A percentile compares a stretch with the other conserved stretches of the same genome.
Evolutionary conservation across 495 filamentous ascomycete genomes (phyloP).

Genomic region (Aspergillus homomorphus): DNA sequence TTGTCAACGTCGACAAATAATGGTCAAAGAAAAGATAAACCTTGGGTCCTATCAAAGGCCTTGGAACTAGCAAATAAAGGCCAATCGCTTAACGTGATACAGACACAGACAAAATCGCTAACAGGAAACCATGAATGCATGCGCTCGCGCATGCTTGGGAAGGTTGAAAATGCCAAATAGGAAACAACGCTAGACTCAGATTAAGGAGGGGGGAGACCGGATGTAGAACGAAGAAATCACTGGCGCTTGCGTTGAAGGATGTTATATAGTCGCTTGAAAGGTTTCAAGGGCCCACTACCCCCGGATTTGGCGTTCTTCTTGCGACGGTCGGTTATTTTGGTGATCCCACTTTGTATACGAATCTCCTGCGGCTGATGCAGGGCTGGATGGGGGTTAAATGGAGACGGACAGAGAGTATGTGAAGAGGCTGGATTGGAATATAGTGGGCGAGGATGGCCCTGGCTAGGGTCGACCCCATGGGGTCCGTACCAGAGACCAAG

Average conservation of each 20-base stretch:
- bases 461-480: background rate
- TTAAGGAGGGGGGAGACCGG: background rate
- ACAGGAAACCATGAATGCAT: background rate
- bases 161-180: background rate
- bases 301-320: background rate
- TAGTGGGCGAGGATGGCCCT: background rate
- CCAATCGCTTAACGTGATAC: background rate
- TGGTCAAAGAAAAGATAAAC: background rate
- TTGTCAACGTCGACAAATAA: background rate
- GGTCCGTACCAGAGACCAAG: background rate
- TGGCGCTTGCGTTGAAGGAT: background rate
- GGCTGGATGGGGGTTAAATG: background rate
- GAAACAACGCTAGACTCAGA: background rate
- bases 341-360: background rate
- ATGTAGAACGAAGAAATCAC: background rate
- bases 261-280: background rate
- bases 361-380: background rate
- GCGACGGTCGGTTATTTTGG: background rate
- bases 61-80: background rate
- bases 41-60: conserved; percentile 2
- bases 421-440: background rate
- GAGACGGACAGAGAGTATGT: background rate
- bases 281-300: background rate
- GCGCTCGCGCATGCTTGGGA: background rate
- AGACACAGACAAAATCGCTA: background rate